Percentiles rank a stretch among this genome's conserved stretches.
phyloP scores from a whole-genome alignment of 2,329 filamentous ascomycete genomes.

The Chrysosporium queenslandicum region DNA sequence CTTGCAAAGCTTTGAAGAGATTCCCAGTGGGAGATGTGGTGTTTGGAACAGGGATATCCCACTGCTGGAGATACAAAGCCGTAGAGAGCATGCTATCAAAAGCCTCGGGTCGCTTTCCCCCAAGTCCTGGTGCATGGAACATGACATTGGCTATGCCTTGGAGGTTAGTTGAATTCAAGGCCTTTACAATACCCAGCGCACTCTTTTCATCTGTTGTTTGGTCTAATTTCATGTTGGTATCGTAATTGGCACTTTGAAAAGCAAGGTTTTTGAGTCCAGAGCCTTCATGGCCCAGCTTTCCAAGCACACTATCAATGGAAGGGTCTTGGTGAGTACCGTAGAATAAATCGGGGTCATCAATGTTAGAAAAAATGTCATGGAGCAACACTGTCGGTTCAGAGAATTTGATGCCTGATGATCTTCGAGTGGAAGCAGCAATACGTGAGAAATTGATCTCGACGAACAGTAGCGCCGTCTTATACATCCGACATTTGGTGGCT shows the following conservation, averaged over 20 bases:
- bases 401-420: slow-evolving; percentile 51
- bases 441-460: slow-evolving; percentile 61
- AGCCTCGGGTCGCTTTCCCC: slow-evolving; percentile 40
- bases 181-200: slow-evolving; percentile 60
- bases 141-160: slow-evolving; percentile 77
- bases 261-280: slow-evolving; percentile 79
- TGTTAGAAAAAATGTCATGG: slow-evolving; percentile 74
- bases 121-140: slow-evolving; percentile 51
- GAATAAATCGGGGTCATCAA: slow-evolving; percentile 92
- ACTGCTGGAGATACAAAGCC: slow-evolving; percentile 74
- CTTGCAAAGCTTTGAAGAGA: slow-evolving; percentile 72
- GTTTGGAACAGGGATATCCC: slow-evolving; percentile 72
- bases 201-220: slow-evolving; percentile 50
- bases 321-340: slow-evolving; percentile 78
- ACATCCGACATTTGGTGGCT: slow-evolving; percentile 70
- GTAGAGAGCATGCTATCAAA: slow-evolving; percentile 67
- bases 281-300: slow-evolving; percentile 78
- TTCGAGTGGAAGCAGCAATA: slow-evolving; percentile 48
- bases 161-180: slow-evolving; percentile 69
- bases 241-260: slow-evolving; percentile 82
- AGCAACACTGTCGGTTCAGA: slow-evolving; percentile 57
- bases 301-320: slow-evolving; percentile 65
- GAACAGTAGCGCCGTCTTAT: slow-evolving; percentile 75
- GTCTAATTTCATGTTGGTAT: slow-evolving; percentile 63
- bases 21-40: slow-evolving; percentile 54